phyloP scores from a whole-genome alignment of 2,329 filamentous ascomycete genomes.

The Colletotrichum tropicicola region DNA sequence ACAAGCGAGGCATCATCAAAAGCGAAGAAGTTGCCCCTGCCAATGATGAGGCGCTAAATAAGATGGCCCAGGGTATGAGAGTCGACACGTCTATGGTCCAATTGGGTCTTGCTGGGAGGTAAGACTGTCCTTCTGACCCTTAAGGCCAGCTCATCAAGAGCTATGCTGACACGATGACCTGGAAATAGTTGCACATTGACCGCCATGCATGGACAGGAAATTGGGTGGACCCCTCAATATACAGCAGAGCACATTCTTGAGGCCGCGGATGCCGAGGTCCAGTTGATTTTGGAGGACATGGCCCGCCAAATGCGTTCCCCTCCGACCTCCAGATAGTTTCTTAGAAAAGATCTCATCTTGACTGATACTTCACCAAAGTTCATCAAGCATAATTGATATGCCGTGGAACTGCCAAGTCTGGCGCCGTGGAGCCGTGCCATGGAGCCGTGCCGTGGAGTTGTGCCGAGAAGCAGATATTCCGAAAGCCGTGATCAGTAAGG shows the following conservation, averaged over 20 bases:
- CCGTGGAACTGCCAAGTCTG: no score
- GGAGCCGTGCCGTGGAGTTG: no score
- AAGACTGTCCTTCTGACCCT: slow-evolving; percentile 32
- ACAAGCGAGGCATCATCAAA: slow-evolving; percentile 47
- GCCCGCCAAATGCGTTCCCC: no score
- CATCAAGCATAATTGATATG: no score
- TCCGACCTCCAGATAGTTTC: no score
- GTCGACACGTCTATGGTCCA: slow-evolving; percentile 35
- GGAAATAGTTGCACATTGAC: slow-evolving; percentile 38
- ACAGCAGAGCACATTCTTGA: slow-evolving; percentile 55
- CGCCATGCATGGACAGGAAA: slow-evolving; percentile 46
- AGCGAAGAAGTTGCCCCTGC: slow-evolving; percentile 45
- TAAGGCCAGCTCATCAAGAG: neutral
- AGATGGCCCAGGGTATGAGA: slow-evolving; percentile 53
- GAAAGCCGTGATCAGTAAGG: no score
- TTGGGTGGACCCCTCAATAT: slow-evolving; percentile 57
- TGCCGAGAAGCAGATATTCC: no score
- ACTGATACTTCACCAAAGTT: no score
- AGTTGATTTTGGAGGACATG: slow-evolving; percentile 45
- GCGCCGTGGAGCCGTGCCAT: no score
- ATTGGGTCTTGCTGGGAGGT: slow-evolving; percentile 50
- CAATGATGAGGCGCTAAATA: slow-evolving; percentile 43
- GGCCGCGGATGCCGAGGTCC: slow-evolving; percentile 54
- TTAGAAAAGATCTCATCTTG: no score
- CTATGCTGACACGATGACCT: neutral